Evolutionary conservation across 2,329 filamentous ascomycete genomes (phyloP).

Genomic region (Diaporthe sp.): DNA sequence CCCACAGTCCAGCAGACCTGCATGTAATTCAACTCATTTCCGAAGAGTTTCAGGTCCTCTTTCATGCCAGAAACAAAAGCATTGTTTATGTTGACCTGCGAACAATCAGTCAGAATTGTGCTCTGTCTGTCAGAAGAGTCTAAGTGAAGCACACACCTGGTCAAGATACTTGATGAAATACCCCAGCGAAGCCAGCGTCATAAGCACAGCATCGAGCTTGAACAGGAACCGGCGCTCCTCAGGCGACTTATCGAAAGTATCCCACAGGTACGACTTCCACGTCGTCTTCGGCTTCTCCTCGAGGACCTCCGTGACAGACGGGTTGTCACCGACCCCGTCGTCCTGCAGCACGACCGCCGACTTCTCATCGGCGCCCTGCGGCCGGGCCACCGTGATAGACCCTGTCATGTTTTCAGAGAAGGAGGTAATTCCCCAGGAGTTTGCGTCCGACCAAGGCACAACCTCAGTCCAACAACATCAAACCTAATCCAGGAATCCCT

Average conservation of each 20-base stretch:
- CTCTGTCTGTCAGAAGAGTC: not conserved
- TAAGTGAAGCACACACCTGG: constrained; percentile 41
- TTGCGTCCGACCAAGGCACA: not conserved
- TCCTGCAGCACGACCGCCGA: constrained; percentile 12
- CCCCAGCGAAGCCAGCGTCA: constrained; percentile 54
- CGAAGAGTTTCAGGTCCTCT: constrained; percentile 54
- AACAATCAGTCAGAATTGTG: not conserved
- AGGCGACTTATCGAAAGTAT: constrained; percentile 55
- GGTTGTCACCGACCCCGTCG: not conserved
- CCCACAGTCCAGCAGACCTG: constrained; percentile 52
- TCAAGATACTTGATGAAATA: constrained; percentile 61
- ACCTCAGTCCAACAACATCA: not conserved
- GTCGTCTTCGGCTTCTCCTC: constrained; percentile 51
- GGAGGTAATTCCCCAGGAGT: not conserved
- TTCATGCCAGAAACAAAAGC: constrained; percentile 63
- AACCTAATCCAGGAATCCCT: not conserved
- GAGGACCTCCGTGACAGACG: constrained; percentile 36
- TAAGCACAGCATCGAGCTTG: constrained; percentile 50
- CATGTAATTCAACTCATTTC: constrained; percentile 56
- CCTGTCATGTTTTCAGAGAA: not conserved
- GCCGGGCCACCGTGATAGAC: not conserved
- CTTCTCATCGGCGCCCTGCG: constrained; percentile 16
- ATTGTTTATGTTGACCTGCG: constrained; percentile 52
- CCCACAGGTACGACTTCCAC: constrained; percentile 64
- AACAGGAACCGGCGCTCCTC: constrained; percentile 49